These are phyloP conservation scores for Dothidotthia symphoricarpi DNA, from an alignment of 2,329 filamentous ascomycete species.

Conservation along the genomic window DNA sequence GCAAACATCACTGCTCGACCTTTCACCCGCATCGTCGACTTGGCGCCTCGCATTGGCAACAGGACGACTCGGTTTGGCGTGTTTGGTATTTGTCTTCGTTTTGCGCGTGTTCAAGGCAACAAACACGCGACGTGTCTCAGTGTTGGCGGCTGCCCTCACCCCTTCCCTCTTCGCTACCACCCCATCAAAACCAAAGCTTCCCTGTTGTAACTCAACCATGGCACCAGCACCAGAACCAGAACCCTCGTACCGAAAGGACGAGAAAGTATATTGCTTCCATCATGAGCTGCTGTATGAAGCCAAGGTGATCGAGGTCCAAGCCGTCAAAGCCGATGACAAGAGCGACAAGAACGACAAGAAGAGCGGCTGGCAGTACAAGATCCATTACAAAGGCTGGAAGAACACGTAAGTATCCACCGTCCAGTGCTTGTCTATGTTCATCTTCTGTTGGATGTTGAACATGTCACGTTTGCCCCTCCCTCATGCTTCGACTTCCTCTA, in stretches of 20 bases:
- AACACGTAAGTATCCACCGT: conserved; percentile 66
- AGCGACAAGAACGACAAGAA: conserved; percentile 49
- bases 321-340: conserved; percentile 57
- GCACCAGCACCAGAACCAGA: conserved; percentile 57
- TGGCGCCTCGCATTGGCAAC: conserved; percentile 3
- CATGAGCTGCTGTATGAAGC: conserved; percentile 97
- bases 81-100: conserved; percentile 4
- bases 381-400: conserved; percentile 99
- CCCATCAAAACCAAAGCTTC: conserved; percentile 11
- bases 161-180: conserved; percentile 14
- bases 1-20: conserved; percentile 9
- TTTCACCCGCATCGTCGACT: not conserved
- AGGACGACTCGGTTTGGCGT: conserved; percentile 2
- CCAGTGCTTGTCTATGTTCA: conserved; percentile 3
- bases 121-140: conserved; percentile 19
- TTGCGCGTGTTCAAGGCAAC: conserved; percentile 6
- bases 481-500: conserved; percentile 6
- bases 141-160: conserved; percentile 13
- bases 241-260: conserved; percentile 67
- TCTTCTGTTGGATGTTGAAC: not conserved
- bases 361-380: conserved; percentile 79
- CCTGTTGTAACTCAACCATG: conserved; percentile 21
- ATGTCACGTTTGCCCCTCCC: conserved; percentile 14
- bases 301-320: conserved; percentile 80
- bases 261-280: conserved; percentile 95